Base-by-base conservation (phyloP, 2,329 filamentous ascomycete genomes). In the Fusarium piperis region DNA sequence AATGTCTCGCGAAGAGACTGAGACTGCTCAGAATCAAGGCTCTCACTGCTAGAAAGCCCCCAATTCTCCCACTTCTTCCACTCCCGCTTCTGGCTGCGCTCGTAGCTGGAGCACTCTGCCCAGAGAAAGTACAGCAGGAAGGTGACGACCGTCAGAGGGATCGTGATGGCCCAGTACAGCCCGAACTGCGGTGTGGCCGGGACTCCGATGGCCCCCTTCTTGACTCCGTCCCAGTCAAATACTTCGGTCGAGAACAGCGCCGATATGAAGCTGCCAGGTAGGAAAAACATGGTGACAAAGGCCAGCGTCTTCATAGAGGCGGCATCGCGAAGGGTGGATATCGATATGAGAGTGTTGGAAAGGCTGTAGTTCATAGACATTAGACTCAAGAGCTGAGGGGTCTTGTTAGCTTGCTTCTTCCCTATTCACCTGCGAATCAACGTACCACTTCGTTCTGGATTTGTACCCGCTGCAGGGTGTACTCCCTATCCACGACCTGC, bases 271-370 rank as follows among this genome's bases (percentile, higher is more conserved):
- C 79, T 84, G 1, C 82, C 82, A 0, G 82, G 82, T 3, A 84
- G 76, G 69, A 84, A 83, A 36, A 84, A 78, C 82, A 84, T 83
- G 64, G 82, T 82, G 20, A 84, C 81, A 20, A 84, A 75, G 18
- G 82, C 82, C 23, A 84, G 68, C 9, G 81, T 83, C 76, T 83
- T 84, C 82, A 84, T 84, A 3, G 81, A 82, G 1, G 81, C 79
- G n/a, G 81, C 81, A 59, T 84, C 82, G 16, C 81, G 80, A 61
- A 81, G 79, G 60, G 78, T 82, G 13, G 78, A 79, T 18, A 78
- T 67, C 2, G 81, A 81, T 23, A 83, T 81, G 55, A 79, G 76
- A 6, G 80, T 78, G 48, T 78, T 81, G 63, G 78, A 78, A 46
- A 80, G 71, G 66, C 77, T 79, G 68, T 84, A 82, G 33, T 79